Evolutionary conservation across 305 asterid species (phyloP).

Genomic region (Fraxinus nigra): DNA sequence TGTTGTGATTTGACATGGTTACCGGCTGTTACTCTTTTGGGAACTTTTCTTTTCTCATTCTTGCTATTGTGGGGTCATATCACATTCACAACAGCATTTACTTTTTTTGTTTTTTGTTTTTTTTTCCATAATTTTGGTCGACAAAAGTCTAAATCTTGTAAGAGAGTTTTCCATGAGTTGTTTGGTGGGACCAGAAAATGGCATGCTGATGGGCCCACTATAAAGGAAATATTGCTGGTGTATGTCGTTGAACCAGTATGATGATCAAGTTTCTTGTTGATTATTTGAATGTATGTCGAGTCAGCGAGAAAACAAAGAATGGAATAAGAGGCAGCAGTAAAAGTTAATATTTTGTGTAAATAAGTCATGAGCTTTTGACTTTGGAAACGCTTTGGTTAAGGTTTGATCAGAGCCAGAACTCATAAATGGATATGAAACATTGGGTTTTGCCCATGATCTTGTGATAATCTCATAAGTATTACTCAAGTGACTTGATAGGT

Average conservation of each 20-base stretch:
- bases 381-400: neutral
- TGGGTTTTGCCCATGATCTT: neutral
- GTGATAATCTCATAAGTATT: neutral
- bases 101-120: neutral
- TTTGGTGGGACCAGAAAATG: constrained; percentile 3
- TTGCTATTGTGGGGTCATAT: constrained; percentile 43
- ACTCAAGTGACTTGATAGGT: neutral
- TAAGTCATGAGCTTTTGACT: neutral
- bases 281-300: neutral
- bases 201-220: neutral
- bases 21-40: constrained; percentile 21
- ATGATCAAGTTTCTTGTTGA: neutral
- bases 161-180: neutral
- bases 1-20: neutral
- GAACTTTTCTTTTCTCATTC: constrained; percentile 36
- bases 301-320: neutral
- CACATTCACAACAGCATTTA: constrained; percentile 20
- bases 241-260: neutral
- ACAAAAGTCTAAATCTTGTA: neutral
- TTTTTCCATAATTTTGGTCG: neutral
- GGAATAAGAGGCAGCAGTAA: neutral
- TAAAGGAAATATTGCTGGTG: neutral
- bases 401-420: neutral
- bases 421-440: neutral
- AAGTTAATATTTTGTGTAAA: neutral